Evolutionary conservation across 805 yeast genomes (phyloP), one percentile per base, ranked within the genome.

Genomic region (Debaryomyces castellii): DNA sequence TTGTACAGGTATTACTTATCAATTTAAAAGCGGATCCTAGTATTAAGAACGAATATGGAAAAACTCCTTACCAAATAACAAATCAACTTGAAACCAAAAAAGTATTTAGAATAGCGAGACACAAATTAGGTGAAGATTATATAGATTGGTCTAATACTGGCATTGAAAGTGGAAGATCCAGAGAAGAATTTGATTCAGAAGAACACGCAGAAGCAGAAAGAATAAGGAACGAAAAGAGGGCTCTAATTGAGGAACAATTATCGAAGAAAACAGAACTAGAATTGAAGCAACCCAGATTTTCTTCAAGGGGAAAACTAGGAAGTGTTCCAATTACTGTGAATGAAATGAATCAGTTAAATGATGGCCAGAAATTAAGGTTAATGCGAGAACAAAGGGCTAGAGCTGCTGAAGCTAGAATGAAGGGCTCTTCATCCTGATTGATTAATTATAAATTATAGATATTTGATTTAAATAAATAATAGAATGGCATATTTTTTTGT

Each of bases 371-470:
- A 56, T 74, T 77, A 76, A 78, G 83, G 56, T 67, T 94, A 17
- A 90, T 91, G 87, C 80, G 99, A 49, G 99, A 94, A 57, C 91
- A 91, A 58, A 75, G 98, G 44, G 97, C 97, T 0, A 77, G 98
- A 45, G 99, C 99, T 0, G 97, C 96, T 0, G 98, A 94, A 62
- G 96, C 92, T 0, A 75, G 99, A 54, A 55, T 88, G 45, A 64
- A 58, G 35, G 22, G 44, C 24, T 10, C 32, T 39, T 16, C n/a
- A n/a, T n/a, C n/a, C n/a, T n/a, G n/a, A 27, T 8, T 11, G 62
- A 48, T 54, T 53, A 28, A n/a, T n/a, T n/a, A n/a, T n/a, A n/a
- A n/a, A n/a, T n/a, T n/a, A n/a, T n/a, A n/a, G n/a, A n/a, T n/a
- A n/a, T n/a, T n/a, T n/a, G n/a, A n/a, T n/a, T n/a, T n/a, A n/a